These are phyloP conservation scores for Trichosporon sp. DNA, from an alignment of 1,284 basidiomycete genomes.

Conservation along the genomic window DNA sequence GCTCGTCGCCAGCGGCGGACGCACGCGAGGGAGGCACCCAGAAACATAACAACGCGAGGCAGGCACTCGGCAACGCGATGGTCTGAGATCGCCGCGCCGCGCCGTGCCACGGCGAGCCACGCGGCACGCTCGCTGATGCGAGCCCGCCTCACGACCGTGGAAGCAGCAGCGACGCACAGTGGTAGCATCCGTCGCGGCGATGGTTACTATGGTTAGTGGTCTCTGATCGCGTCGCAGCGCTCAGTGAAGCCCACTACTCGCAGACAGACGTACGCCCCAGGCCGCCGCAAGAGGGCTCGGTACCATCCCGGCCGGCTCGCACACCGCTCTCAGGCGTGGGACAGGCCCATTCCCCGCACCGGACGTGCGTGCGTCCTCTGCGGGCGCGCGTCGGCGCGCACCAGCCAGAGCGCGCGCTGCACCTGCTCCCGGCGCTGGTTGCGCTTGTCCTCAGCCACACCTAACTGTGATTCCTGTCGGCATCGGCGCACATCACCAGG, in stretches of 20 bases:
- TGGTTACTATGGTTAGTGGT: not conserved
- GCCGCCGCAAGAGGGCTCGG: too few relatives aligned
- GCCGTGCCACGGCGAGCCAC: too few relatives aligned
- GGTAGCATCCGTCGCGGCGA: not conserved
- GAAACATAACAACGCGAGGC: not conserved
- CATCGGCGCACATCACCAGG: not conserved
- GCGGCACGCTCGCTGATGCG: not conserved
- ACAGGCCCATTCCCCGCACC: too few relatives aligned
- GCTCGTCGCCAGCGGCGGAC: not conserved
- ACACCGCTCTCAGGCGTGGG: too few relatives aligned
- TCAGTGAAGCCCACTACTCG: not conserved
- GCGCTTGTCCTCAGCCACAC: not conserved
- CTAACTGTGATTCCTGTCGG: not conserved
- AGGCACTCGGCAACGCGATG: not conserved
- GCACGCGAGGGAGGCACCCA: not conserved
- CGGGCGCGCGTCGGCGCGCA: too few relatives aligned
- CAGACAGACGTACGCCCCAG: too few relatives aligned
- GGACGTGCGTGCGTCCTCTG: too few relatives aligned
- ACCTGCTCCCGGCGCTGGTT: too few relatives aligned
- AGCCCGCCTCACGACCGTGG: not conserved
- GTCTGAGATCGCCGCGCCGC: not conserved
- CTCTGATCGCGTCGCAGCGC: not conserved
- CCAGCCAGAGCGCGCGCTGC: too few relatives aligned
- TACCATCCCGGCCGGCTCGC: too few relatives aligned
- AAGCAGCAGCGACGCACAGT: not conserved